Evolutionary conservation across 345 rosid species (phyloP).

Genomic region (Carallia brachiata): DNA sequence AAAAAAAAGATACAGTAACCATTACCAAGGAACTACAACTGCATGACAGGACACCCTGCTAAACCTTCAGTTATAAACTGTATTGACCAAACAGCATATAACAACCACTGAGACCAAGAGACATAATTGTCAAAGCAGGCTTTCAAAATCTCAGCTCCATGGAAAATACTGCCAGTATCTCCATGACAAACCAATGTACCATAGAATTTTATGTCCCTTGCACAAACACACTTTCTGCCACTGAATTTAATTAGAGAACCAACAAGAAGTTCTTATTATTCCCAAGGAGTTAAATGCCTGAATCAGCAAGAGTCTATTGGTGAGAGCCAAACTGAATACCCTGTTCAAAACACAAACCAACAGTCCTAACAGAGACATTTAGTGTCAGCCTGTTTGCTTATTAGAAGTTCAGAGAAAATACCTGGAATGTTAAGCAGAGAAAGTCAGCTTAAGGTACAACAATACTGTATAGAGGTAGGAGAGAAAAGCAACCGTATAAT

Average conservation of each 20-base stretch:
- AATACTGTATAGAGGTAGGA: not conserved
- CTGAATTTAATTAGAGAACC: not conserved
- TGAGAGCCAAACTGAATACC: slow-evolving; percentile 50
- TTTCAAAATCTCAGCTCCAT: slow-evolving; percentile 1
- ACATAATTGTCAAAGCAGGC: slow-evolving; percentile 1
- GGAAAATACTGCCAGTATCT: not conserved
- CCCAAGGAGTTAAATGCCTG: slow-evolving; percentile 20
- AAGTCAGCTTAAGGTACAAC: slow-evolving; percentile 43
- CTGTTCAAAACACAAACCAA: slow-evolving; percentile 95
- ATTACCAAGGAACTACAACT: too few relatives aligned
- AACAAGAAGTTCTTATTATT: slow-evolving; percentile 14
- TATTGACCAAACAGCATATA: not conserved
- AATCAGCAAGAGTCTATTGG: slow-evolving; percentile 33
- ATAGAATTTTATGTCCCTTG: not conserved
- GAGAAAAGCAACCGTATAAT: not conserved
- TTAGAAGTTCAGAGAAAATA: slow-evolving; percentile 94
- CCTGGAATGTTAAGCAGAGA: slow-evolving; percentile 78
- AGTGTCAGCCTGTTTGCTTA: slow-evolving; percentile 88
- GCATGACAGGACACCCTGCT: too few relatives aligned
- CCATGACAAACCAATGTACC: not conserved
- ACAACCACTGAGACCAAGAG: slow-evolving; percentile 4
- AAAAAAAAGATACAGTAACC: too few relatives aligned
- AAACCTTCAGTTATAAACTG: too few relatives aligned
- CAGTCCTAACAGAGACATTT: slow-evolving; percentile 74
- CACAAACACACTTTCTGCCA: not conserved